Evolutionary conservation across 2,329 filamentous ascomycete species (phyloP).

Genomic region (Pezizomycotina sp.): DNA sequence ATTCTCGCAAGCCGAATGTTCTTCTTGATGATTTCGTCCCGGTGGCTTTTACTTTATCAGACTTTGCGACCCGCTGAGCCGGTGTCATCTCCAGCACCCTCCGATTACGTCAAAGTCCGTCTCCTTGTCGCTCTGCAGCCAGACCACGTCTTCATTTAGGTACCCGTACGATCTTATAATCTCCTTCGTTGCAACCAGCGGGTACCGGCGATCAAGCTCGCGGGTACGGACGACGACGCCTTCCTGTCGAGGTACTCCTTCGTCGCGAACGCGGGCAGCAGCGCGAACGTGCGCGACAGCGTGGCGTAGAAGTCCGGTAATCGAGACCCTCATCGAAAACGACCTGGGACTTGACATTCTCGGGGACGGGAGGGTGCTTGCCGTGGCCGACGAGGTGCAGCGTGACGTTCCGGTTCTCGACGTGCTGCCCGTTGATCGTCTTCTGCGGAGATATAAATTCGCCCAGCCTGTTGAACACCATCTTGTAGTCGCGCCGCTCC

Average conservation of each 20-base stretch:
- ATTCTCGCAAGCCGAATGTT: slow-evolving; percentile 74
- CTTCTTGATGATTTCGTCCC: slow-evolving; percentile 56
- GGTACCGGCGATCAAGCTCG: slow-evolving; percentile 25
- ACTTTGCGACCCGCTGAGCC: slow-evolving; percentile 50
- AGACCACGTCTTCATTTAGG: slow-evolving; percentile 24
- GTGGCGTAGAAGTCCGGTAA: slow-evolving; percentile 26
- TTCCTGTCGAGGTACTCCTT: slow-evolving; percentile 25
- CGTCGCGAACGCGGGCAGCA: slow-evolving; percentile 25
- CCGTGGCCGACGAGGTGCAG: slow-evolving; percentile 24
- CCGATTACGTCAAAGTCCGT: slow-evolving; percentile 26
- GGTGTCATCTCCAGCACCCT: slow-evolving; percentile 22
- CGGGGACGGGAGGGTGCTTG: slow-evolving; percentile 22
- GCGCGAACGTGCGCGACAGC: slow-evolving; percentile 23
- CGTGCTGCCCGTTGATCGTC: not conserved
- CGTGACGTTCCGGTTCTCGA: slow-evolving; percentile 17
- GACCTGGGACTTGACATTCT: slow-evolving; percentile 21
- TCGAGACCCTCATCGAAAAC: slow-evolving; percentile 23
- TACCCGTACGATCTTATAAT: slow-evolving; percentile 25
- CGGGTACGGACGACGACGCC: slow-evolving; percentile 25
- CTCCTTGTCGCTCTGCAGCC: slow-evolving; percentile 23
- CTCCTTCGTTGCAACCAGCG: slow-evolving; percentile 23
- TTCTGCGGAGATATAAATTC: slow-evolving; percentile 20
- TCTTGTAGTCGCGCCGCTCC: slow-evolving; percentile 24
- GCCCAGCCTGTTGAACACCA: slow-evolving; percentile 23
- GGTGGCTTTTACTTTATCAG: slow-evolving; percentile 59